Conservation (phyloP, 495 filamentous ascomycete species). For the Pseudevernia furfuracea region DNA sequence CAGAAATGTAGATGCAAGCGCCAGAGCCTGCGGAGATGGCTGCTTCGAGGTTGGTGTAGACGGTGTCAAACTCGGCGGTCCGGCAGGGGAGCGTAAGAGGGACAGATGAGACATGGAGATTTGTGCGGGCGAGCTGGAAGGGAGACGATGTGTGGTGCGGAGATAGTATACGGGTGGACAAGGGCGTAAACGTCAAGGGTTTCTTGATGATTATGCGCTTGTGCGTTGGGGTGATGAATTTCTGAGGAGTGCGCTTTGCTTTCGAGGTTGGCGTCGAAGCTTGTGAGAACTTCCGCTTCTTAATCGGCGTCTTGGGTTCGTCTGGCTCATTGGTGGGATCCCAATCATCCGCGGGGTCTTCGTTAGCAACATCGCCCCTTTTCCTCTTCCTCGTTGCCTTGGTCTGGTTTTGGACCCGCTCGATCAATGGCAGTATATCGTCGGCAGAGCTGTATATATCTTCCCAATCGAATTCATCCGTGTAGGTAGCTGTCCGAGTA, state of each 20-base stretch:
- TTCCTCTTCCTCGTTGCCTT: slow-evolving; percentile 58
- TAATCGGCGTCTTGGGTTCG: slow-evolving; percentile 50
- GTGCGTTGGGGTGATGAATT: slow-evolving; percentile 63
- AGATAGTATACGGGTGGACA: slow-evolving; percentile 79
- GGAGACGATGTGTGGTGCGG: slow-evolving; percentile 72
- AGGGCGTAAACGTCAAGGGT: slow-evolving; percentile 87
- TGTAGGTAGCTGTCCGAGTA: slow-evolving; percentile 80
- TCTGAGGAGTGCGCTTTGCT: slow-evolving; percentile 45
- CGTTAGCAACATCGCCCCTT: slow-evolving; percentile 37
- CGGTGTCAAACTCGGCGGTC: slow-evolving; percentile 80
- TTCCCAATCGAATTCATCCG: slow-evolving; percentile 88
- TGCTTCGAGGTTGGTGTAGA: slow-evolving; percentile 87
- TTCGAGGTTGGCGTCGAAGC: slow-evolving; percentile 52
- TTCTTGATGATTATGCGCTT: slow-evolving; percentile 80
- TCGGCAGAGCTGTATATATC: slow-evolving; percentile 62
- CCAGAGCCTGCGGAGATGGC: slow-evolving; percentile 91
- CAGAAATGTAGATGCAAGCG: slow-evolving; percentile 98
- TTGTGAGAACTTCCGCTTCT: slow-evolving; percentile 44
- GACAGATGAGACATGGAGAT: slow-evolving; percentile 88
- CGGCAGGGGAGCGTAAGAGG: slow-evolving; percentile 84
- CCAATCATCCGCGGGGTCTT: slow-evolving; percentile 37
- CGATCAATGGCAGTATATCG: slow-evolving; percentile 54
- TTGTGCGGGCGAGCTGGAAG: slow-evolving; percentile 81
- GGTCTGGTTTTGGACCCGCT: slow-evolving; percentile 61
- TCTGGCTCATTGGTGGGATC: slow-evolving; percentile 33